These are phyloP conservation scores for Bondarzewia mesenterica DNA, from an alignment of 1,284 basidiomycete species.

Conservation along the genomic window DNA sequence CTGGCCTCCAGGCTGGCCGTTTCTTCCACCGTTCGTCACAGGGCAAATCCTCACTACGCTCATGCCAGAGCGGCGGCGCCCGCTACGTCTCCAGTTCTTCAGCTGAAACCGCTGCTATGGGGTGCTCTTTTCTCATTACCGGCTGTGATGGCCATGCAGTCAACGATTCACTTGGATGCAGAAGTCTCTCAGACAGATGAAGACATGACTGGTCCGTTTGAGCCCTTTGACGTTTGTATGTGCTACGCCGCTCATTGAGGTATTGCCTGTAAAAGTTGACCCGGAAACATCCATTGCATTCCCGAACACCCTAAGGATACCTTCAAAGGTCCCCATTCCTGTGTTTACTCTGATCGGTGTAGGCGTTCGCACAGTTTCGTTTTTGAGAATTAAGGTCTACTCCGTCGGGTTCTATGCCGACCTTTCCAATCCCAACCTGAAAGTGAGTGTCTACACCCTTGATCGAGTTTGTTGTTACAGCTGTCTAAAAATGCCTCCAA, in stretches of 20 bases:
- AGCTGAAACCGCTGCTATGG: conserved; percentile 18
- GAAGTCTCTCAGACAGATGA: conserved; percentile 9
- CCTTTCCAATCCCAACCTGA: conserved; percentile 51
- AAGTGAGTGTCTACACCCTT: conserved; percentile 24
- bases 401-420: conserved; percentile 84
- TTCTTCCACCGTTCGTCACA: too few relatives aligned
- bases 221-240: neutral
- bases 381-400: conserved; percentile 78
- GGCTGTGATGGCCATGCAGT: conserved; percentile 20
- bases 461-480: too few relatives aligned
- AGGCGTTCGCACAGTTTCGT: conserved; percentile 81
- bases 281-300: conserved; percentile 66
- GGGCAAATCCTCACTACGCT: too few relatives aligned
- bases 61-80: too few relatives aligned
- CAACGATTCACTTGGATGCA: conserved; percentile 31
- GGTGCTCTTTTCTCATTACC: conserved; percentile 28
- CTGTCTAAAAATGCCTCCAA: conserved; percentile 20
- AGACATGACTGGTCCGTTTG: conserved; percentile 18
- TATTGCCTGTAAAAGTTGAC: conserved; percentile 38
- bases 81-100: neutral
- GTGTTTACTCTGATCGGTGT: conserved; percentile 67
- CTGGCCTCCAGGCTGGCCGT: too few relatives aligned
- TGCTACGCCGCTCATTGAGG: neutral
- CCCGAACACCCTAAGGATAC: conserved; percentile 52
- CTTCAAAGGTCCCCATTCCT: conserved; percentile 52